A percentile compares a stretch with the other conserved stretches of the same genome.
Evolutionary conservation across 2,329 filamentous ascomycete species (phyloP).

Genomic region (Rugonectria rugulosa): DNA sequence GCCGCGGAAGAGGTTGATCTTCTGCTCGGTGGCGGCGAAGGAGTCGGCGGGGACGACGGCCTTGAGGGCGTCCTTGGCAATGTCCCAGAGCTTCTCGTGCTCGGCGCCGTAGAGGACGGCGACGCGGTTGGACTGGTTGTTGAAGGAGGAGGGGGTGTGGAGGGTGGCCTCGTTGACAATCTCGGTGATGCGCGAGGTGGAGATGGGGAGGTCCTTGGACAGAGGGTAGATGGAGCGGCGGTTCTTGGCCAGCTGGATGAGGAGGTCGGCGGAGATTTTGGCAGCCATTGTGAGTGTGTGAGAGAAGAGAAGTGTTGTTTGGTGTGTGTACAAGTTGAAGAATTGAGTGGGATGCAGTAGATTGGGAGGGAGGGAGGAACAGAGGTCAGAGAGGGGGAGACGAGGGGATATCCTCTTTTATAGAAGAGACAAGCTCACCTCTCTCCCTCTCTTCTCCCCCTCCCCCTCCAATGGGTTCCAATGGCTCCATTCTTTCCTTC

Average conservation of each 20-base stretch:
- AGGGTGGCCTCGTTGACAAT: conserved; percentile 71
- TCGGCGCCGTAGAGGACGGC: conserved; percentile 82
- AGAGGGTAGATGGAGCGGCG: conserved; percentile 76
- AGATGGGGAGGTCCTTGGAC: conserved; percentile 64
- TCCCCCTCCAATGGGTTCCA: no score
- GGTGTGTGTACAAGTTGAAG: no score
- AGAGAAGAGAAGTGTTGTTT: conserved; percentile 2
- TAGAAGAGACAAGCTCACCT: neutral
- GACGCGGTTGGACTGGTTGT: conserved; percentile 82
- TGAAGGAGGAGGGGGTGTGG: conserved; percentile 83
- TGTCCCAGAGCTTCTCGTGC: conserved; percentile 88
- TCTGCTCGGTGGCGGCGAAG: conserved; percentile 61
- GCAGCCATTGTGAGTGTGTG: conserved; percentile 49
- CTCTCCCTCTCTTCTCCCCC: neutral
- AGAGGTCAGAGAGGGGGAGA: neutral
- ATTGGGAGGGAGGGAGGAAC: neutral
- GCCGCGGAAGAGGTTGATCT: conserved; percentile 66
- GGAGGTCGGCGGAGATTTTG: conserved; percentile 53
- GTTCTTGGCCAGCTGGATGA: conserved; percentile 71
- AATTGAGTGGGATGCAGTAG: neutral
- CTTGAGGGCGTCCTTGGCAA: conserved; percentile 60
- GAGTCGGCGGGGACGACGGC: conserved; percentile 69
- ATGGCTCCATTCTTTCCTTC: no score
- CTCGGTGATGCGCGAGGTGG: conserved; percentile 65
- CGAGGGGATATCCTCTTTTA: conserved; percentile 5